Base-by-base conservation (phyloP, 2,329 filamentous ascomycete genomes). In the Alternaria hordeiaustralica region DNA sequence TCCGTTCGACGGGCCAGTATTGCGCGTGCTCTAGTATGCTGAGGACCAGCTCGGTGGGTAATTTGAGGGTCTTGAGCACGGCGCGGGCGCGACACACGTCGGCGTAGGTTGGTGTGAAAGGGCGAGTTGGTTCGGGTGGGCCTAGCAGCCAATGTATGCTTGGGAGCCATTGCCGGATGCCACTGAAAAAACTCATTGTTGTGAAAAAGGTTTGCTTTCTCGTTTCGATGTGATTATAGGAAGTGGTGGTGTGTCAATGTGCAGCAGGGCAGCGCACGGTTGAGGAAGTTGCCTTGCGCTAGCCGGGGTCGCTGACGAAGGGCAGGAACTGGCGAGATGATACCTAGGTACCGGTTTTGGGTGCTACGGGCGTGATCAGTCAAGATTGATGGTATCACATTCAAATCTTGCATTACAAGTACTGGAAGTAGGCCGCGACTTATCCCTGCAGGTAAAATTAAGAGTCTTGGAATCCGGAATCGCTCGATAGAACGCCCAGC, bases 21-120 rank as follows among this genome's bases (percentile, higher is more conserved):
- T 71, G 43, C 10, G 76, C 74, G 28, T 59, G 43, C 2, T 77
- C 70, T 3, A 79, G 63, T 18, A 78, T 72, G 3, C 70, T 56
- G 8, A 79, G 71, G 3, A 73, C 71, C 15, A 79, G 67, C 28
- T 79, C 76, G 4, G 70, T 75, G 8, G 76, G 76, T 5, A 79
- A 66, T 8, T 65, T 63, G 7, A 72, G 60, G 2, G 60, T 25
- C 18, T 71, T 67, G 20, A 78, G 69, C 6, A 73, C 59, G 0
- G 67, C 69, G 20, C 76, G 71, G 6, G 64, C 67, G 25, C 63
- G 62, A 50, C 68, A 65, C 4, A 78, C 68, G 47, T 76, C 71
- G 13, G 66, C 58, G 57, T 75, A 77, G 23, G 65, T 69, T 26
- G 68, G 66, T 25, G 58, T 58, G 25, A 58, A 58, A 5, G 46